Percentiles rank a stretch among this genome's conserved stretches.
Conservation (phyloP, 805 yeast species). For the Saccharomycopsis sp. region DNA sequence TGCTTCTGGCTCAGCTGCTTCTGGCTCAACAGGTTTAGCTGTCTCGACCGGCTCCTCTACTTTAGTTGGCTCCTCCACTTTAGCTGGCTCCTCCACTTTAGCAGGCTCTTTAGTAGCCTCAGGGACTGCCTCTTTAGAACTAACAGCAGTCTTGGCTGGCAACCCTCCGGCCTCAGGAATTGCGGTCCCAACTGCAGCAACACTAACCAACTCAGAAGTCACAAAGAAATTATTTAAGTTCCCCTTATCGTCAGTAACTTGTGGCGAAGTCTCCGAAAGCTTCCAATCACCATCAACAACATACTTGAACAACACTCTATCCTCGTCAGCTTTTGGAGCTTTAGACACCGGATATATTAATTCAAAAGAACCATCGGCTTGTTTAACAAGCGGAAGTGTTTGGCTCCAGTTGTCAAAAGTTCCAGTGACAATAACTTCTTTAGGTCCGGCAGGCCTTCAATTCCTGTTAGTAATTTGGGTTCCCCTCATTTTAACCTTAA, state of each 20-base stretch:
- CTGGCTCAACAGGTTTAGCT: constrained; percentile 20
- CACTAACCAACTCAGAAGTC: constrained; percentile 11
- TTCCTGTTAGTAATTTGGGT: neutral
- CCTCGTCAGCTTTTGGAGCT: constrained; percentile 27
- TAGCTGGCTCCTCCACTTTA: neutral
- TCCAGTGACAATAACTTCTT: constrained; percentile 61
- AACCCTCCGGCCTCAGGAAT: constrained; percentile 41
- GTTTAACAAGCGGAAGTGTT: constrained; percentile 52
- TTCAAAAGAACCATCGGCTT: constrained; percentile 53
- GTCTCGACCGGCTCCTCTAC: constrained; percentile 11
- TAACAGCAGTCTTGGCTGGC: constrained; percentile 17
- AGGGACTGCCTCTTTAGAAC: neutral
- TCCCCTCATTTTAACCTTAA: neutral
- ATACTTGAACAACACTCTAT: constrained; percentile 44
- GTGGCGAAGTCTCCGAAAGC: constrained; percentile 31
- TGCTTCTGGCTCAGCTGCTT: neutral
- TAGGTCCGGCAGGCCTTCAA: constrained; percentile 44
- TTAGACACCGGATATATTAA: constrained; percentile 47
- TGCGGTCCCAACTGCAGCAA: constrained; percentile 28
- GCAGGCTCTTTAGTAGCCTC: neutral
- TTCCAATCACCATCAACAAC: constrained; percentile 69
- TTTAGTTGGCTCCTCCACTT: neutral
- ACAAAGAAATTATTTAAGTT: constrained; percentile 18
- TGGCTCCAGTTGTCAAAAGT: constrained; percentile 65
- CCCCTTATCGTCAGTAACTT: constrained; percentile 20